Percentiles rank a stretch among this genome's conserved stretches.
Evolutionary conservation across 2,329 filamentous ascomycete genomes (phyloP).

Genomic region (Aquanectria penicillioides): DNA sequence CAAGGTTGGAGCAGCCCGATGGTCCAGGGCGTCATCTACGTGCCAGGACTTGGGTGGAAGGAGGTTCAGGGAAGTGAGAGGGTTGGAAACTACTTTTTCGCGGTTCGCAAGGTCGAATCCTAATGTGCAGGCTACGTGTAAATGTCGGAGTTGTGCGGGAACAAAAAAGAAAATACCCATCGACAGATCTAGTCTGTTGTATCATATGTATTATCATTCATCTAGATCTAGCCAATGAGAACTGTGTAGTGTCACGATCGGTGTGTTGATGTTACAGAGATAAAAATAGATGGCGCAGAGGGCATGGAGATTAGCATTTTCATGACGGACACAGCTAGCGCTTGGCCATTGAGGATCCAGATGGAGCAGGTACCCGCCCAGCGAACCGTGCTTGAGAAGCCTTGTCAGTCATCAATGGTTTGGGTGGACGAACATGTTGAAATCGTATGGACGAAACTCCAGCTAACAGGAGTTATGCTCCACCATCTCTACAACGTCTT

Average conservation of each 20-base stretch:
- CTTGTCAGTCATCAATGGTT: background rate
- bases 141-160: background rate
- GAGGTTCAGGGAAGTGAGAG: conserved; percentile 83
- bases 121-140: background rate
- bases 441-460: too few relatives aligned
- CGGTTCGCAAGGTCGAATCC: conserved; percentile 64
- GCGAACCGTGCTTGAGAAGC: background rate
- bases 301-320: background rate
- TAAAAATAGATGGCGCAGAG: background rate
- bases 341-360: background rate
- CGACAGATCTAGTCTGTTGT: conserved; percentile 1
- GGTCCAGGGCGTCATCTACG: conserved; percentile 86
- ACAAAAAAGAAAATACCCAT: background rate
- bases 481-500: too few relatives aligned
- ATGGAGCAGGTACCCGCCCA: background rate
- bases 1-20: conserved; percentile 68
- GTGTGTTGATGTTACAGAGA: background rate
- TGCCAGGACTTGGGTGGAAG: conserved; percentile 91
- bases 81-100: conserved; percentile 97
- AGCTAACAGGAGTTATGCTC: too few relatives aligned
- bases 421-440: too few relatives aligned
- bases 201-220: conserved; percentile 17
- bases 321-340: background rate
- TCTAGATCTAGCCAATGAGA: background rate
- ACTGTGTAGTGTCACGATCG: background rate